These are phyloP conservation scores for Vitis cinerea DNA, from an alignment of 164 flowering plant genomes.

Conservation along the genomic window DNA sequence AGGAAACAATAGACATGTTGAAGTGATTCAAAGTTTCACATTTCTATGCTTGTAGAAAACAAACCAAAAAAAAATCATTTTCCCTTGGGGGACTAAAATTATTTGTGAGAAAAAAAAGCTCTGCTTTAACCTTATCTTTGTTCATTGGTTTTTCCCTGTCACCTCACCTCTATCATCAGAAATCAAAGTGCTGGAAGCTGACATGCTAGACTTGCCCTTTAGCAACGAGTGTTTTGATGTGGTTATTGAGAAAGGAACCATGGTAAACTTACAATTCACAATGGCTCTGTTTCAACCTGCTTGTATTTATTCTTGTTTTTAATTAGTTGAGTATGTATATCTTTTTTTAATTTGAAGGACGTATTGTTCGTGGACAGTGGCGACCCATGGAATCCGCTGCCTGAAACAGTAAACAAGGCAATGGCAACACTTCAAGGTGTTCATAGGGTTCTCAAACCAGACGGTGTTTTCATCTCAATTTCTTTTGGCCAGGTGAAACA, in stretches of 20 bases:
- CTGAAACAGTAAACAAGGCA: slow-evolving; percentile 59
- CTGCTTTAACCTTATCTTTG: background rate
- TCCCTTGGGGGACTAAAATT: background rate
- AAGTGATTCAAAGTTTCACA: background rate
- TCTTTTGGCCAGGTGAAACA: slow-evolving; percentile 81
- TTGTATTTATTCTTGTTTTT: slow-evolving; percentile 1
- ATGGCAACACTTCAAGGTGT: slow-evolving; percentile 74
- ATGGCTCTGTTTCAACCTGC: background rate
- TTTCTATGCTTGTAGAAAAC: background rate
- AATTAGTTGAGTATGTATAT: slow-evolving; percentile 11
- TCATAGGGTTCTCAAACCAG: slow-evolving; percentile 76
- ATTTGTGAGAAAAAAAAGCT: background rate
- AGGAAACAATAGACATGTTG: background rate
- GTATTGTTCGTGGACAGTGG: slow-evolving; percentile 94
- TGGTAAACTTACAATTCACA: slow-evolving; percentile 47
- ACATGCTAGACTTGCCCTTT: slow-evolving; percentile 91
- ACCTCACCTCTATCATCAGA: slow-evolving; percentile 37
- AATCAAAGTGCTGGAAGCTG: slow-evolving; percentile 81
- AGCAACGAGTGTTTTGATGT: slow-evolving; percentile 72
- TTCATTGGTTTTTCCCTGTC: slow-evolving; percentile 9
- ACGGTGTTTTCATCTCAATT: slow-evolving; percentile 84
- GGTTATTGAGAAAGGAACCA: slow-evolving; percentile 94
- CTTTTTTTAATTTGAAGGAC: slow-evolving; percentile 63
- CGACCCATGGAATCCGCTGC: slow-evolving; percentile 90
- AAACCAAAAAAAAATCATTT: no score